phyloP scores from a whole-genome alignment of 352 stramenopile species.

The Aphanomyces invadans region DNA sequence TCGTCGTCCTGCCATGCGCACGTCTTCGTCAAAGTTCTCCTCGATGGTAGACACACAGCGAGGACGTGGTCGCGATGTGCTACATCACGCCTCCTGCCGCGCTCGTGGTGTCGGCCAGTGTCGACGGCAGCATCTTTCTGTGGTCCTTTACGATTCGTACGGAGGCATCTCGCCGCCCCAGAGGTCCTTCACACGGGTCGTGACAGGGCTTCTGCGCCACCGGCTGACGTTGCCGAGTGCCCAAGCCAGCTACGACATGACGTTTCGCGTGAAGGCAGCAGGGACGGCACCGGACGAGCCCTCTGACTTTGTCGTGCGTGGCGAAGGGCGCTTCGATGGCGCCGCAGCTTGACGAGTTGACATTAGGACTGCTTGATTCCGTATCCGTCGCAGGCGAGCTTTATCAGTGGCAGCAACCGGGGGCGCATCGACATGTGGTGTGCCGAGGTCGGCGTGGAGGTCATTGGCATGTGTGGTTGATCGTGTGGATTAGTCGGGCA shows the following conservation, averaged over 20 bases:
- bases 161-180: background rate
- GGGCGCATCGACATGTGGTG: conserved; percentile 18
- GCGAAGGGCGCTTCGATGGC: background rate
- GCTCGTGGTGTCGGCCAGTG: conserved; percentile 10
- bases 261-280: background rate
- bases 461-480: background rate
- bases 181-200: background rate
- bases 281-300: background rate
- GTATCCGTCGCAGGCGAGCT: background rate
- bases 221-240: background rate
- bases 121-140: background rate
- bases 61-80: background rate
- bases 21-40: background rate
- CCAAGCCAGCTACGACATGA: background rate
- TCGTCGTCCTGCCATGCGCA: background rate
- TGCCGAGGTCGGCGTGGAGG: background rate
- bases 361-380: conserved; percentile 9
- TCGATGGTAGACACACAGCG: background rate
- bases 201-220: background rate
- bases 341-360: no score
- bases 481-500: background rate
- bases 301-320: background rate
- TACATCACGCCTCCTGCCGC: background rate
- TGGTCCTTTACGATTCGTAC: conserved; percentile 4
- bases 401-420: background rate